Conservation (phyloP, 306 rosid genomes). For the Malus asiatica region DNA sequence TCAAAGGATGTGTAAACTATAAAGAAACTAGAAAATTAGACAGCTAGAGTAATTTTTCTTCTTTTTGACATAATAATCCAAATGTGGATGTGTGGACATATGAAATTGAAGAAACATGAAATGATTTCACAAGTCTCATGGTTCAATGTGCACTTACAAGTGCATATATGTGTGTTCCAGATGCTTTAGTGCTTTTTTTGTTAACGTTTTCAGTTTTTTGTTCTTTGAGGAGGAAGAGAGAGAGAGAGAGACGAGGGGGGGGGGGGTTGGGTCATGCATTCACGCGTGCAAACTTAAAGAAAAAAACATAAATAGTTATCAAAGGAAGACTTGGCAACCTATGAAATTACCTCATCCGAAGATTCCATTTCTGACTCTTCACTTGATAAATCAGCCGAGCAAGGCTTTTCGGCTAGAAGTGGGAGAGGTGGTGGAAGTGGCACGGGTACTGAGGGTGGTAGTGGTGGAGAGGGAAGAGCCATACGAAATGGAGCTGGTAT, state of each 20-base stretch:
- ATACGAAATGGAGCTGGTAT: slow-evolving; percentile 94
- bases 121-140: background rate
- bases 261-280: no score
- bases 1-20: no score
- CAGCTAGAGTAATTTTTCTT: background rate
- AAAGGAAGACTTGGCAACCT: background rate
- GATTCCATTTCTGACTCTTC: slow-evolving; percentile 95
- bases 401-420: slow-evolving; percentile 33
- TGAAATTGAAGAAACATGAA: slow-evolving; percentile 4
- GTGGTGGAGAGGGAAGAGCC: slow-evolving; percentile 94
- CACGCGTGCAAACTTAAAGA: no score
- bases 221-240: background rate
- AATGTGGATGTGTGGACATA: background rate
- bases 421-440: slow-evolving; percentile 47
- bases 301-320: background rate
- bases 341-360: slow-evolving; percentile 74
- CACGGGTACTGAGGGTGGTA: slow-evolving; percentile 63
- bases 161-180: background rate
- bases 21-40: slow-evolving; percentile 4
- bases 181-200: background rate
- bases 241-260: no score
- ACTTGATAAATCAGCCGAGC: slow-evolving; percentile 44
- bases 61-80: background rate
- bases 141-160: background rate
- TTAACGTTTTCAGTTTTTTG: background rate